A percentile compares a stretch with the other conserved stretches of the same genome.
These are phyloP conservation scores for Penicillium arizonense DNA, from an alignment of 495 filamentous ascomycete genomes.

Conservation along the genomic window DNA sequence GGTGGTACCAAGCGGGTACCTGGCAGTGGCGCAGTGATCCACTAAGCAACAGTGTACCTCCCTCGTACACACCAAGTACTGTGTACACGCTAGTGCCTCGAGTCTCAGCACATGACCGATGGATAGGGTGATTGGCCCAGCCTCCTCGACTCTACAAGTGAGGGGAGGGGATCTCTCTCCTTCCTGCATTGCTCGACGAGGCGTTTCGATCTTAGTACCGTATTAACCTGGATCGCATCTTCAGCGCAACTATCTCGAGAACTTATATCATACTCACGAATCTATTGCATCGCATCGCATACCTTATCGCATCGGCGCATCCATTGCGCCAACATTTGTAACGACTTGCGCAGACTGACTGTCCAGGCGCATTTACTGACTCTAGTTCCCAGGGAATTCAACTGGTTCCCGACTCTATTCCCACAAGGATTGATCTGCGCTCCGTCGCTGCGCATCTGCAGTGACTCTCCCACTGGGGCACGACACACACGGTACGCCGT, in stretches of 20 bases:
- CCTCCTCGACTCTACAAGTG: slow-evolving; percentile 23
- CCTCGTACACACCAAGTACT: neutral
- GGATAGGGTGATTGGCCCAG: slow-evolving; percentile 26
- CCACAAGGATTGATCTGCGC: slow-evolving; percentile 16
- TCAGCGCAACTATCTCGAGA: slow-evolving; percentile 7
- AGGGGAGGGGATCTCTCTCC: slow-evolving; percentile 21
- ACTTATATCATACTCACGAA: slow-evolving; percentile 1
- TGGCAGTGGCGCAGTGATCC: neutral
- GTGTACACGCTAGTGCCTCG: slow-evolving; percentile 3
- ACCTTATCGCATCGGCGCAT: slow-evolving; percentile 15
- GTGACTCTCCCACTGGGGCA: slow-evolving; percentile 18
- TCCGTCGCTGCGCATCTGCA: slow-evolving; percentile 17
- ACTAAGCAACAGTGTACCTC: neutral
- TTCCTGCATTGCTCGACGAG: slow-evolving; percentile 19
- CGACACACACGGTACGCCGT: slow-evolving; percentile 32
- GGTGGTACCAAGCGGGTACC: neutral
- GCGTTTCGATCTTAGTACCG: slow-evolving; percentile 10
- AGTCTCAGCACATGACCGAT: slow-evolving; percentile 12
- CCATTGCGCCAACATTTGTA: slow-evolving; percentile 13
- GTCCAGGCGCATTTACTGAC: slow-evolving; percentile 21
- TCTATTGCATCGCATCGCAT: slow-evolving; percentile 14
- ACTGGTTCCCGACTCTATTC: slow-evolving; percentile 4
- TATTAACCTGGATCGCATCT: slow-evolving; percentile 7
- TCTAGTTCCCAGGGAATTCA: slow-evolving; percentile 1
- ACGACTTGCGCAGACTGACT: slow-evolving; percentile 11